A percentile compares a stretch with the other conserved stretches of the same genome.
Evolutionary conservation across 1,139 yeast species (phyloP).

Genomic region (Protomyces arabidopsidicola): DNA sequence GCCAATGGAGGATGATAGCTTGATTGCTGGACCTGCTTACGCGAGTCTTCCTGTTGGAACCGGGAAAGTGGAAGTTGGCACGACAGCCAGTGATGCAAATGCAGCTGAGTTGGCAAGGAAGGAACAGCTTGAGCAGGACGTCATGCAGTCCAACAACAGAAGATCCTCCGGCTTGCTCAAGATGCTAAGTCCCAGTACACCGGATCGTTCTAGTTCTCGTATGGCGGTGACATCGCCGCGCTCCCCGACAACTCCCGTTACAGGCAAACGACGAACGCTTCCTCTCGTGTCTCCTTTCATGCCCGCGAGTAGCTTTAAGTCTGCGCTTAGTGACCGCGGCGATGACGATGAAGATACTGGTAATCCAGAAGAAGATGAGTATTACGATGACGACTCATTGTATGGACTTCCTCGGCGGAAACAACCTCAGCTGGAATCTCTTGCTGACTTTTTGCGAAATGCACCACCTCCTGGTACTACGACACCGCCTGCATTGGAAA

Average conservation of each 20-base stretch:
- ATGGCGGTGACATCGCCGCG: neutral
- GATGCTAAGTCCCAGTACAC: neutral
- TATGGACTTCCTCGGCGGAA: constrained; percentile 14
- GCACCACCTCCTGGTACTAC: constrained; percentile 7
- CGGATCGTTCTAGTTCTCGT: neutral
- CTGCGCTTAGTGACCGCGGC: neutral
- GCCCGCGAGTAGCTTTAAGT: neutral
- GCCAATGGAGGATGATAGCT: neutral
- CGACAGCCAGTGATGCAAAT: neutral
- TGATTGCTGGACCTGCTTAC: constrained; percentile 23
- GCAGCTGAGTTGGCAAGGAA: neutral
- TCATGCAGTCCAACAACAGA: neutral
- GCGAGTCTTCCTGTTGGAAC: neutral
- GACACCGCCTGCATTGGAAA: neutral
- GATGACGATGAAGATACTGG: neutral
- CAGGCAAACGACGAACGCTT: neutral
- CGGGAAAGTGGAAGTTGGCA: neutral
- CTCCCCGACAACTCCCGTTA: neutral
- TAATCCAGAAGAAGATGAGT: constrained; percentile 2
- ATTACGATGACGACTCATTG: constrained; percentile 17
- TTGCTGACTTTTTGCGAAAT: constrained; percentile 16
- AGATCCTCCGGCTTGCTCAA: neutral
- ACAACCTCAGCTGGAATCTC: constrained; percentile 12
- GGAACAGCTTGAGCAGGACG: neutral
- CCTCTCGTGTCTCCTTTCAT: neutral